Conservation (phyloP, 768 basidiomycete genomes). For the Tulasnella sp. region DNA sequence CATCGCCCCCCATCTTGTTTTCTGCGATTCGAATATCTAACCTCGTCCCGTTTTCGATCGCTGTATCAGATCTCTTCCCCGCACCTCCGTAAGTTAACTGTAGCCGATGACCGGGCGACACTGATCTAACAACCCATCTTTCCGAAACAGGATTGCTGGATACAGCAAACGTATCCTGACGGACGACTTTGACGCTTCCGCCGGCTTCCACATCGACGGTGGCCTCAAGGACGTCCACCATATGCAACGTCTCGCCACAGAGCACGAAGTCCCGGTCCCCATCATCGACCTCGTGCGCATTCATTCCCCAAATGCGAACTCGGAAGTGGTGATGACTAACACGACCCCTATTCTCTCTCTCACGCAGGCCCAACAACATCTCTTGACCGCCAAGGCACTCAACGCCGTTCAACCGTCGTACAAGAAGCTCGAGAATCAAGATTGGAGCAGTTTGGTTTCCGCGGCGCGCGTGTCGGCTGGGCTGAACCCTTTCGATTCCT, state of each 20-base stretch:
- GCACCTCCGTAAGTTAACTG: slow-evolving; percentile 38
- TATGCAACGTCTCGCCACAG: slow-evolving; percentile 56
- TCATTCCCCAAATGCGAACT: neutral
- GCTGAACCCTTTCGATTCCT: slow-evolving; percentile 17
- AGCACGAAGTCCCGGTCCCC: slow-evolving; percentile 60
- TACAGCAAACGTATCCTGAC: slow-evolving; percentile 61
- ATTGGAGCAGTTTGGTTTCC: slow-evolving; percentile 76
- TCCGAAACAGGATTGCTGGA: slow-evolving; percentile 31
- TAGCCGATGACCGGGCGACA: neutral
- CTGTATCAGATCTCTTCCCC: slow-evolving; percentile 50
- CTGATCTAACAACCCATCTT: neutral
- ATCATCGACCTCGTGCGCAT: slow-evolving; percentile 37
- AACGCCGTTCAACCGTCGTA: slow-evolving; percentile 35
- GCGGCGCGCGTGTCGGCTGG: slow-evolving; percentile 69
- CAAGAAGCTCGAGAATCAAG: slow-evolving; percentile 44
- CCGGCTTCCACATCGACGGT: slow-evolving; percentile 73
- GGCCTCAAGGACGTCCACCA: slow-evolving; percentile 78
- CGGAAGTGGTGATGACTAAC: neutral
- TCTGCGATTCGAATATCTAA: neutral
- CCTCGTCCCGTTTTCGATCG: neutral
- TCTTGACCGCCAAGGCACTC: slow-evolving; percentile 67
- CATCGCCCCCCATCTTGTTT: slow-evolving; percentile 8
- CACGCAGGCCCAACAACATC: slow-evolving; percentile 50
- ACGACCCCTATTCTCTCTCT: neutral
- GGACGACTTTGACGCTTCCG: slow-evolving; percentile 60